Conservation (phyloP, 2,329 filamentous ascomycete genomes). For the Ophiostoma novo-ulmi region DNA sequence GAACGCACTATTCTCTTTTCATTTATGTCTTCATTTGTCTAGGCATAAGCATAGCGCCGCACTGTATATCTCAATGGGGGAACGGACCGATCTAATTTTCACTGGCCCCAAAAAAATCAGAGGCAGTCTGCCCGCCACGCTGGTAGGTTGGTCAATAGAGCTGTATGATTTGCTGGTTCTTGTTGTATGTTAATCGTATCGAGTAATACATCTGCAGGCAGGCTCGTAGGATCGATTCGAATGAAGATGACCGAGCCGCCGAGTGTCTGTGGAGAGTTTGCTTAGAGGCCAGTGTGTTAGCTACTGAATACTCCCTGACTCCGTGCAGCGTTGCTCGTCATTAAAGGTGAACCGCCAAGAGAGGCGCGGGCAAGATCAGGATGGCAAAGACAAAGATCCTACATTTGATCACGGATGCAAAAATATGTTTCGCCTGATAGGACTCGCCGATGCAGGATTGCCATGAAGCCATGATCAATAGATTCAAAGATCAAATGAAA, state of each 20-base stretch:
- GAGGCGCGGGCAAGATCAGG: background rate
- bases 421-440: background rate
- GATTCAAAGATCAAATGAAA: background rate
- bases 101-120: background rate
- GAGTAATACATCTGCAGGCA: constrained; percentile 2
- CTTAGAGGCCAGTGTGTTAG: background rate
- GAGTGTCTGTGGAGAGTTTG: background rate
- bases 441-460: background rate
- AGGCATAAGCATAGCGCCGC: background rate
- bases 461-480: background rate
- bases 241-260: background rate
- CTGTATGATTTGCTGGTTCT: background rate
- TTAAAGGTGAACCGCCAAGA: constrained; percentile 8
- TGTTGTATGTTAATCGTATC: background rate
- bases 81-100: constrained; percentile 15
- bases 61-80: constrained; percentile 17
- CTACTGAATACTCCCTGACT: background rate
- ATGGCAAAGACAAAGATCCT: background rate
- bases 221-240: background rate
- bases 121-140: background rate
- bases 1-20: background rate
- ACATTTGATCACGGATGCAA: too few species aligned
- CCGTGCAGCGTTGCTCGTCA: background rate
- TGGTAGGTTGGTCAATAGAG: background rate
- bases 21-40: background rate